Base-by-base conservation (phyloP, 176 grass and related monocot species). In the Hyparrhenia diplandra region DNA sequence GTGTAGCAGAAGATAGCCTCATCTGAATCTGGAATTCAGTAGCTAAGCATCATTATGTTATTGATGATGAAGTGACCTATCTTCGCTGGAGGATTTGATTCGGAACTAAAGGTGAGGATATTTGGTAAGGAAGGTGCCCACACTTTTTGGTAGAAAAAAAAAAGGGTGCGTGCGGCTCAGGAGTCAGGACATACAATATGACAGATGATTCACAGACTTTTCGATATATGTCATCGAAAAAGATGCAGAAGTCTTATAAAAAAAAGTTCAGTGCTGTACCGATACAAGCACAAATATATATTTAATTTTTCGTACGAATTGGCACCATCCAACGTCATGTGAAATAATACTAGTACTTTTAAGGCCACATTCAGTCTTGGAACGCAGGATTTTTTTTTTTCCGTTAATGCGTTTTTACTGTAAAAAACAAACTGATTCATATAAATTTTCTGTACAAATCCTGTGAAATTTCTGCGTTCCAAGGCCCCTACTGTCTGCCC, bases 41-140 rank as follows among this genome's bases (percentile, higher is more conserved):
- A 16, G 41, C 5, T 71, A 46, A 46, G 42, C 42, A 72, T 72
- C 25, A 72, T 71, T 72, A 46, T 30, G 42, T 20, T 47, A 49
- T 72, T 59, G n/a, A 59, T 49, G 69, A 30, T 30, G 42, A 72
- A 47, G 69, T 71, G 69, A 20, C 41, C 69, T 47, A 71, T 46
- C 40, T 71, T 8, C 27, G 69, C 69, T 72, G 69, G 69, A 29
- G 7, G 23, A 30, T 47, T 47, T 30, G 6, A 9, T 40, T 40
- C 25, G 25, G 42, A 20, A 72, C 41, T 30, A 46, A 72, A 72
- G 28, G 68, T n/a, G 23, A 72, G 24, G 42, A 49, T 51, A 73
- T 73, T 31, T 73, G 69, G 69, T 73, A 2, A 49, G n/a, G n/a
- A n/a, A n/a, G 43, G 69, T 73, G 46, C 29, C 71, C 71, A 74